Evolutionary conservation across 768 basidiomycete genomes (phyloP), one percentile per base, ranked within the genome.

Genomic region (Pluteus cervinus): DNA sequence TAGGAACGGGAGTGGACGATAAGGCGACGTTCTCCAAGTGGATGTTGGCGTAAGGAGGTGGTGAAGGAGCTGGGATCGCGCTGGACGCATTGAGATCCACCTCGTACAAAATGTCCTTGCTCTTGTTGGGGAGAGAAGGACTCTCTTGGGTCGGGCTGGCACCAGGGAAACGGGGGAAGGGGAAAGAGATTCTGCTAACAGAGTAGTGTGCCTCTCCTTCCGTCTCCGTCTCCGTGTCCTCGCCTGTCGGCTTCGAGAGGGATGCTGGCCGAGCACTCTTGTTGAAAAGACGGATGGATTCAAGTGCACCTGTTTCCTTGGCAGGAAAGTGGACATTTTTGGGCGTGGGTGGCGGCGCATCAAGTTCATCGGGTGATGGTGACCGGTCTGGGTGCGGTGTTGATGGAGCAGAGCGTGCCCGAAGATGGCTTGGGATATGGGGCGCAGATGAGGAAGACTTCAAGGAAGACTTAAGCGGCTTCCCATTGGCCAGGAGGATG

Each of bases 241-340:
- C 75, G 2, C 66, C 69, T 1, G 41, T 42, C 1, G 37, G 49
- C 29, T 37, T 45, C 37, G 47, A 18, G 42, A 81, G 67, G 62
- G 62, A 71, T 31, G 75, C 83, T 36, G 81, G 94, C 53, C 69
- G 79, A 37, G 78, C 93, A 39, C 67, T 76, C 50, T 73, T 77
- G 50, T 56, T 73, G 61, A 75, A 87, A 6, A 86, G 43, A 11
- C 74, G 63, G 29, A 87, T 69, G 2, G 73, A 76, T 21, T 75
- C 76, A 16, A 86, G 65, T 1, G 62, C 74, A n/a, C 71, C 68
- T 29, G 73, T 71, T 42, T 75, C 66, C 33, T 73, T 69, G 0
- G 76, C 69, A 9, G 89, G 85, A 49, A 97, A 98, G 54, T 93
- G 92, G 0, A 97, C 93, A 36, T 79, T 83, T 65, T 94, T 94